These are phyloP conservation scores for Solanum bulbocastanum DNA, from an alignment of 257 asterid genomes.

Conservation along the genomic window DNA sequence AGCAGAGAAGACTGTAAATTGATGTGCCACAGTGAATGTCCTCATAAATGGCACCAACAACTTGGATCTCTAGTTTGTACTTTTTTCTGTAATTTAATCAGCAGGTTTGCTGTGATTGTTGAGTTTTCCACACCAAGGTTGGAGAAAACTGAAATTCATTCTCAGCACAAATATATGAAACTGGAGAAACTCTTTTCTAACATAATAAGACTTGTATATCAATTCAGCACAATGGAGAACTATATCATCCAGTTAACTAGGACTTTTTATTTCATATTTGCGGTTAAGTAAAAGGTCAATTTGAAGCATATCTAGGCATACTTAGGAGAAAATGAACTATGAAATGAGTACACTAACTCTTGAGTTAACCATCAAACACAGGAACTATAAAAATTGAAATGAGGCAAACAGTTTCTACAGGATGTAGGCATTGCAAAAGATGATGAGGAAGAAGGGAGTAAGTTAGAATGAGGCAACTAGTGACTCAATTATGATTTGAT, in stretches of 20 bases:
- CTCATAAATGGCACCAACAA: constrained; percentile 57
- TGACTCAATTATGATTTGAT: neutral
- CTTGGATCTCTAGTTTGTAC: constrained; percentile 21
- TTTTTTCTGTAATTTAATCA: constrained; percentile 15
- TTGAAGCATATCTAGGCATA: neutral
- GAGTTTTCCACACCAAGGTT: neutral
- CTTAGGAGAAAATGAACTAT: neutral
- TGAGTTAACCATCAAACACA: neutral
- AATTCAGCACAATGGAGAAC: neutral
- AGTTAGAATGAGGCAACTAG: neutral
- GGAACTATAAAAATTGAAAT: neutral
- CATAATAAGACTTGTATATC: neutral
- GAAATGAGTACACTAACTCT: neutral
- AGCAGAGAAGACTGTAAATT: constrained; percentile 1
- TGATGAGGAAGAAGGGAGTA: neutral
- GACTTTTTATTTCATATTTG: neutral
- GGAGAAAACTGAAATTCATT: neutral
- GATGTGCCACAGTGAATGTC: constrained; percentile 12
- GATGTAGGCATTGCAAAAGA: neutral
- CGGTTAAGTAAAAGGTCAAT: neutral
- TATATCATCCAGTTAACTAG: neutral
- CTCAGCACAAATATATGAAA: neutral
- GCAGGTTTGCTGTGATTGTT: neutral
- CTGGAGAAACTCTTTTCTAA: neutral
- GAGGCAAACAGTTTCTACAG: neutral